Evolutionary conservation across 306 rosid genomes (phyloP), one percentile per base, ranked within the genome.

Genomic region (Vigna angularis): DNA sequence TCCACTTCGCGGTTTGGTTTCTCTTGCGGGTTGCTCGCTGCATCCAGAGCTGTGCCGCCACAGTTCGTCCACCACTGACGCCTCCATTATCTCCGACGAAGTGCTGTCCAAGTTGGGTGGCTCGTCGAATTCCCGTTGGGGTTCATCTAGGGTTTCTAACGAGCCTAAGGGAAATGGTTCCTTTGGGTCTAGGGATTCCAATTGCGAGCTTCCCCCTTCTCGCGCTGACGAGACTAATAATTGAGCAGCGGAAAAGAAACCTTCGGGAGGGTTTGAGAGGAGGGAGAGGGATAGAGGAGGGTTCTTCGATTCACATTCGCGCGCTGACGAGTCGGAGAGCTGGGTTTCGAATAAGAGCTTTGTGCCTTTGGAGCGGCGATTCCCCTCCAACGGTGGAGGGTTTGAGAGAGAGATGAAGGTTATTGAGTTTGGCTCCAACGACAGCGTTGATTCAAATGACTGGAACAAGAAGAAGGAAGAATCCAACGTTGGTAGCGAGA

Each of bases 261-360:
- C 96, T 1, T 32, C 66, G 18, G 93, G 88, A 6, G 94, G 96
- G 13, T 88, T 87, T 45, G 97, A 92, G 63, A 83, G 91, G 56
- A 83, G 78, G 78, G 88, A 81, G 1, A 80, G 79, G 72, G 86
- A 79, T 22, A 85, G 70, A 34, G 93, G 94, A 32, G 82, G 88
- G 4, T 92, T 90, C 74, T 92, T 89, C 45, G 97, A 91, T 82
- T 84, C 95, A 3, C 92, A 85, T 28, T 94, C 98, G 15, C 87
- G 89, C n/a, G 98, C 98, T 0, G 98, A 94, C 8, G 98, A 92
- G 74, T 89, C 93, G 1, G 93, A 88, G 8, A 92, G 93, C 12
- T 94, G 98, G 98, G 97, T 90, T 1, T 66, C 97, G 7, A 86
- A 74, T 12, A 94, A 92, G 89, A 85, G 83, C 82, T 89, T 77